Evolutionary conservation across 169 alveolate genomes (phyloP).

Genomic region (Plasmodium gaboni): DNA sequence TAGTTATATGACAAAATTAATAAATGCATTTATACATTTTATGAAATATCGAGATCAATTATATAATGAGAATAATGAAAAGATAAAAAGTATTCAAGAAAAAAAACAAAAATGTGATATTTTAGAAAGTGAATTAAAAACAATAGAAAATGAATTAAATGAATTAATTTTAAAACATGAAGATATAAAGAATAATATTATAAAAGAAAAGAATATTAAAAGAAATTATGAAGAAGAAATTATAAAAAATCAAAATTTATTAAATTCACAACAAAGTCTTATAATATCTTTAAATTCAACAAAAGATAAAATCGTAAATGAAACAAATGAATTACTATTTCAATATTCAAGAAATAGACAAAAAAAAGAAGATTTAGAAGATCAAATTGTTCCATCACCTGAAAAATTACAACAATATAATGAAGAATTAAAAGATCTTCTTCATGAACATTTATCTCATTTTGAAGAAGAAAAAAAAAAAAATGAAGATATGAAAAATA

Average conservation of each 20-base stretch:
- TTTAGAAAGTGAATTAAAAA: slow-evolving; percentile 38
- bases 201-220: slow-evolving; percentile 54
- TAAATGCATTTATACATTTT: slow-evolving; percentile 63
- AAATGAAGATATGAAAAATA: slow-evolving; percentile 72
- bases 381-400: slow-evolving; percentile 74
- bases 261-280: slow-evolving; percentile 63
- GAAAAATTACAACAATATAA: slow-evolving; percentile 74
- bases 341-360: slow-evolving; percentile 69
- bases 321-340: slow-evolving; percentile 67
- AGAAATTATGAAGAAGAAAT: slow-evolving; percentile 75
- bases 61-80: slow-evolving; percentile 54
- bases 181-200: slow-evolving; percentile 38
- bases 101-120: slow-evolving; percentile 22
- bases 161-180: slow-evolving; percentile 29
- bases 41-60: slow-evolving; percentile 63
- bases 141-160: slow-evolving; percentile 24
- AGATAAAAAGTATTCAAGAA: slow-evolving; percentile 35
- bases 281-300: slow-evolving; percentile 48
- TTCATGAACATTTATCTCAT: slow-evolving; percentile 59
- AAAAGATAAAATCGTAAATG: slow-evolving; percentile 65
- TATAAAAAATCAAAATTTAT: slow-evolving; percentile 53
- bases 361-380: slow-evolving; percentile 76
- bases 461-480: slow-evolving; percentile 56
- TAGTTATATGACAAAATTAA: slow-evolving; percentile 58
- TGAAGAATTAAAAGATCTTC: slow-evolving; percentile 60